phyloP scores from a whole-genome alignment of 371 early-diverging fungal species.

The Nematocida ausubeli region DNA sequence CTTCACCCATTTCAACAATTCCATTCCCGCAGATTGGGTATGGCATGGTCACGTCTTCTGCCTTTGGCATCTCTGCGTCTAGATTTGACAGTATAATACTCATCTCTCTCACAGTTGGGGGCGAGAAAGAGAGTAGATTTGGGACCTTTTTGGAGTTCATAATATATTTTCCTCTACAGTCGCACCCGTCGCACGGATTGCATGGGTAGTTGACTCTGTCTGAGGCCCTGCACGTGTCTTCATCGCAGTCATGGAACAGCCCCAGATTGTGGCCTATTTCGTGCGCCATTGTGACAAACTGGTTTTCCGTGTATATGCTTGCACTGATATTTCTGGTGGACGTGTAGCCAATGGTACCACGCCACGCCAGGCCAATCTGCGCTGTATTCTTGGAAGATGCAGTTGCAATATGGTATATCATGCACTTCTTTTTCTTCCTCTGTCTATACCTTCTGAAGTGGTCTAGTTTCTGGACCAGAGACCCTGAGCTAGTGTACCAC shows the following conservation, averaged over 20 bases:
- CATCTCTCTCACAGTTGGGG: slow-evolving; percentile 39
- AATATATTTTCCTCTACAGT: slow-evolving; percentile 45
- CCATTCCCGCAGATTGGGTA: slow-evolving; percentile 54
- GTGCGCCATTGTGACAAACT: slow-evolving; percentile 52
- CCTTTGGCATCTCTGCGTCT: slow-evolving; percentile 26
- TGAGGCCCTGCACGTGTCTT: slow-evolving; percentile 24
- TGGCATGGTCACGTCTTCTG: slow-evolving; percentile 22
- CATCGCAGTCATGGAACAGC: slow-evolving; percentile 53
- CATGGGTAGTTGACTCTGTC: slow-evolving; percentile 24
- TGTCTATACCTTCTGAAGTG: slow-evolving; percentile 23
- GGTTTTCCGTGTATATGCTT: slow-evolving; percentile 44
- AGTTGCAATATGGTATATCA: slow-evolving; percentile 42
- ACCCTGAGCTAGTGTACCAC: slow-evolving; percentile 32
- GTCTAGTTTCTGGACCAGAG: slow-evolving; percentile 23
- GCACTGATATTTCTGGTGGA: slow-evolving; percentile 26
- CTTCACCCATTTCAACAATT: slow-evolving; percentile 40
- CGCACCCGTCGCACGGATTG: slow-evolving; percentile 53
- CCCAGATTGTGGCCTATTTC: slow-evolving; percentile 53
- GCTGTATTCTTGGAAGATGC: not conserved
- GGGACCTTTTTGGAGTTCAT: slow-evolving; percentile 31
- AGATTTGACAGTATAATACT: slow-evolving; percentile 22
- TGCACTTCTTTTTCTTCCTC: slow-evolving; percentile 37
- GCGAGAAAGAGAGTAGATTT: slow-evolving; percentile 42
- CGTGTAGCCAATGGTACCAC: slow-evolving; percentile 35
- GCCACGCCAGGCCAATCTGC: slow-evolving; percentile 52